These are phyloP conservation scores for Fraxinus sp. DNA, from an alignment of 305 asterid species.

Conservation along the genomic window DNA sequence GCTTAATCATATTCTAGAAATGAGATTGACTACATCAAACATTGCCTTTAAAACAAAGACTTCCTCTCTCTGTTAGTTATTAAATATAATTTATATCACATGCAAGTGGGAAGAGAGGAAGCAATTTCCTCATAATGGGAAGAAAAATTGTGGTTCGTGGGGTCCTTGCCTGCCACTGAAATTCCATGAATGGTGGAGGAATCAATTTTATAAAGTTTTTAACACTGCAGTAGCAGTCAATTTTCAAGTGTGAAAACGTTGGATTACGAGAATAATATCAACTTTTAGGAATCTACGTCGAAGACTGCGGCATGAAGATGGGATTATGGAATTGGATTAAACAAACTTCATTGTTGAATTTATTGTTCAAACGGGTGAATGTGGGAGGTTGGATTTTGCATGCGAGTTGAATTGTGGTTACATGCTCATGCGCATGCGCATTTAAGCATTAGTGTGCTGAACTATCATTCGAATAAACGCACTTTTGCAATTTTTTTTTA, in stretches of 20 bases:
- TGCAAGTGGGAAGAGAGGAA: background rate
- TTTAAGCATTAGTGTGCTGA: background rate
- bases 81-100: background rate
- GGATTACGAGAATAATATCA: background rate
- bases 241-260: background rate
- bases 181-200: background rate
- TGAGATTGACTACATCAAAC: background rate
- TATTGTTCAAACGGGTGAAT: too few relatives aligned
- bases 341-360: too few relatives aligned
- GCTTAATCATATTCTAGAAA: background rate
- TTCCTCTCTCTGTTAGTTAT: background rate
- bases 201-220: background rate
- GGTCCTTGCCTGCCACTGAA: background rate
- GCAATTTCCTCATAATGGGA: background rate
- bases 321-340: too few relatives aligned
- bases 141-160: background rate
- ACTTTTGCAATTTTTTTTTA: background rate
- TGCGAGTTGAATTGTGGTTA: too few relatives aligned
- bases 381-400: too few relatives aligned
- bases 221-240: background rate
- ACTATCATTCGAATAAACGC: background rate
- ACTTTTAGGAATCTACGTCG: background rate
- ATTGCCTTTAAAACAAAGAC: background rate
- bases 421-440: background rate
- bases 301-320: too few relatives aligned